Evolutionary conservation across 2,329 filamentous ascomycete species (phyloP), one percentile per base, ranked within the genome.

Genomic region (Hymenoscyphus linearis): DNA sequence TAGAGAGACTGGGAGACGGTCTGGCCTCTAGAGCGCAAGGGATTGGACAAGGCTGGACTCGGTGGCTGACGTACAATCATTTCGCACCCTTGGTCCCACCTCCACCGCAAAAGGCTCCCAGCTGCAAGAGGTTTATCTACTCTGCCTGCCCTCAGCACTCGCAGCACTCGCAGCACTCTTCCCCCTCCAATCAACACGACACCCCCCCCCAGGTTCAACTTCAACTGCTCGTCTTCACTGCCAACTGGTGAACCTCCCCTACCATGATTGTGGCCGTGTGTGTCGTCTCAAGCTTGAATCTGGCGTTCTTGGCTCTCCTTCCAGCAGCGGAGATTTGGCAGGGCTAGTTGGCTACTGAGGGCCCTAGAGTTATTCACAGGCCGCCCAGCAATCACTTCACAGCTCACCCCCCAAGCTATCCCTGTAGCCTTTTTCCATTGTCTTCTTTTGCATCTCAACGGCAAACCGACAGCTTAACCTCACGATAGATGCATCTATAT

Each of bases 401-500:
- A 3, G 18, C 40, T 31, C 47, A 16, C 54, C 25, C 40, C 25
- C 44, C 57, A 55, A 57, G 58, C 58, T 58, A 60, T 36, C 55
- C 25, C n/a, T 58, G 9, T 3, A 22, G n/a, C 10, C 40, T 13
- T 44, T 22, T 18, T 44, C 7, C n/a, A 31, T 31, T 31, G 31
- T 31, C 31, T 31, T 31, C 31, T 31, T 31, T 4, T 31, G 6
- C 31, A 31, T 5, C 31, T 31, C 31, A 31, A 31, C 31, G 31
- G 31, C 31, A 31, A 31, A 31, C 18, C 40, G 25, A 34, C 58
- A 55, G 18, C 22, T 26, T 27, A 54, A 59, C 44, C 58, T 47
- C 12, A 55, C 53, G 52, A 56, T 60, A 60, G 44, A 62, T 62
- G 61, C 61, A 62, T 62, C 52, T 53, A 40, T 16, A 25, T 31